Evolutionary conservation across 495 filamentous ascomycete genomes (phyloP), one percentile per base, ranked within the genome.

Genomic region (Trichoderma gamsii): DNA sequence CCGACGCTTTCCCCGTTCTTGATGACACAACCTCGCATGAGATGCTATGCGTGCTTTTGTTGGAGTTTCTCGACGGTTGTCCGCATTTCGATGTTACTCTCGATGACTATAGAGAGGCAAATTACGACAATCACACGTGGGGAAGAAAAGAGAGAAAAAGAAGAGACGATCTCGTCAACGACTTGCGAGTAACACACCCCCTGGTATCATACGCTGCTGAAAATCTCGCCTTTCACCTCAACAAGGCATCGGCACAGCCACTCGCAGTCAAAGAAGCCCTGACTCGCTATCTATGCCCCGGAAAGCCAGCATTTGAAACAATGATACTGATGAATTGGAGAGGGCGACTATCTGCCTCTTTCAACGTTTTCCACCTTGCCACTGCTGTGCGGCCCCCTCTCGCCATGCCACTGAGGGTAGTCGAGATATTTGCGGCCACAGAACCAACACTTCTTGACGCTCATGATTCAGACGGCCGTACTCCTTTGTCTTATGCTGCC

Each of bases 1-100:
- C 56, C 7, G 65, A 66, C 8, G 66, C 68, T 35, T 77, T 76
- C 67, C 77, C 76, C 4, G 66, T 76, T 11, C 67, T 81, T 52
- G 38, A 73, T 15, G 32, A 68, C 29, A 64, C 29, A 18, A 56
- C 64, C 4, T 71, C 72, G 16, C 71, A 79, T 66, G 67, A 46
- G 21, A 46, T 18, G 32, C 32, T 21, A 41, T 1, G 16, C 67
- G 74, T 3, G 75, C 76, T 18, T 65, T 66, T 59, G 67, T 63
- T 51, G 70, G 63, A 43, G 49, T 65, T 65, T 72, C 32, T 70
- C 67, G 64, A 68, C 69, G 43, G 43, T 4, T 46, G 43, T 46
- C 43, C 43, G 43, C 43, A 46, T 46, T 46, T 46, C 43, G 43
- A 46, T 6, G 43, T 18, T 16, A 46, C 43, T 18, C 12, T 46